phyloP scores from a whole-genome alignment of 2,329 filamentous ascomycete genomes.

The Aspergillus floridensis region DNA sequence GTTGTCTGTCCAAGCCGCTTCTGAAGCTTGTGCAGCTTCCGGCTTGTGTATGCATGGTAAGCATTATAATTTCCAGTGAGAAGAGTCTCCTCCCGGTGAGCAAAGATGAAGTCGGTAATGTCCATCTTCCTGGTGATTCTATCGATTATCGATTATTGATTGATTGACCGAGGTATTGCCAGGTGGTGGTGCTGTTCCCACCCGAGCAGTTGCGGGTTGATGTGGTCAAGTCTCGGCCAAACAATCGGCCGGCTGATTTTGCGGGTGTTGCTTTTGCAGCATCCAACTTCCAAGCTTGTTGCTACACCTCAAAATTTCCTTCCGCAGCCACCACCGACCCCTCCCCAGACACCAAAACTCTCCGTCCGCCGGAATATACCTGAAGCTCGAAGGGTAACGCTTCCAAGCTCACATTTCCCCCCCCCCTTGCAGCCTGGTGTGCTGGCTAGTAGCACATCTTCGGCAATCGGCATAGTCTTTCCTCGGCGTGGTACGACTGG shows the following conservation, averaged over 20 bases:
- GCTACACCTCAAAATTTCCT: constrained; percentile 20
- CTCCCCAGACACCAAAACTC: constrained; percentile 1
- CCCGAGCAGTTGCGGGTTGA: constrained; percentile 20
- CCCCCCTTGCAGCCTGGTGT: neutral
- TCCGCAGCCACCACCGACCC: constrained; percentile 10
- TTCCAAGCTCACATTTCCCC: neutral
- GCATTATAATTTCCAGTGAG: constrained; percentile 84
- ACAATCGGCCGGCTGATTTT: constrained; percentile 29
- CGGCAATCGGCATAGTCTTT: constrained; percentile 11
- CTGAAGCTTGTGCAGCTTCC: constrained; percentile 76
- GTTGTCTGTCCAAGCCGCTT: constrained; percentile 83
- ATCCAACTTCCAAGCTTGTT: constrained; percentile 19
- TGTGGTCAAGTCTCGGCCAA: constrained; percentile 34
- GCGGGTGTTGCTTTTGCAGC: constrained; percentile 28
- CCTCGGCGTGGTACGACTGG: constrained; percentile 10
- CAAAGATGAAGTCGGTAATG: constrained; percentile 79
- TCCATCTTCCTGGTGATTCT: constrained; percentile 61
- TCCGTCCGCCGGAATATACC: neutral
- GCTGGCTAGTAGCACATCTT: constrained; percentile 2
- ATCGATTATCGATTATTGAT: neutral
- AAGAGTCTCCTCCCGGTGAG: constrained; percentile 76
- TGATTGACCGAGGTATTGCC: constrained; percentile 3
- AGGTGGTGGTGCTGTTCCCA: constrained; percentile 4
- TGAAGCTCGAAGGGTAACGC: neutral
- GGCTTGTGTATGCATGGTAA: constrained; percentile 76